phyloP scores from a whole-genome alignment of 2,329 filamentous ascomycete species.

The Penicillium freii region DNA sequence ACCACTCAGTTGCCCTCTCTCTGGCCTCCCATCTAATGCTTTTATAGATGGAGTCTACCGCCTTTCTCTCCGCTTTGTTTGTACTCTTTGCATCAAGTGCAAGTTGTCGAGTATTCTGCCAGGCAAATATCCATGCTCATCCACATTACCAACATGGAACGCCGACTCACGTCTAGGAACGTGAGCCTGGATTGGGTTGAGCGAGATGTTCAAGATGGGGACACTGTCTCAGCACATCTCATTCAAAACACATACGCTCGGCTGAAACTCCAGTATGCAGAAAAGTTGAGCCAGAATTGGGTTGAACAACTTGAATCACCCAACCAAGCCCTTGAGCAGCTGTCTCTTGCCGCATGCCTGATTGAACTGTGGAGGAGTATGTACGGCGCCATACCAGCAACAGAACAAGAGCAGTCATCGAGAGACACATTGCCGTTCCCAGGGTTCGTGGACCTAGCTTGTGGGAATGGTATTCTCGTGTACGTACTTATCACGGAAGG shows the following conservation, averaged over 20 bases:
- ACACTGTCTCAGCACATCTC: slow-evolving; percentile 70
- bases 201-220: slow-evolving; percentile 32
- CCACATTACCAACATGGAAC: background rate
- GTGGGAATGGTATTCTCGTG: slow-evolving; percentile 88
- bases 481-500: slow-evolving; percentile 78
- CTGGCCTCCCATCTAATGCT: background rate
- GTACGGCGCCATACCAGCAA: slow-evolving; percentile 54
- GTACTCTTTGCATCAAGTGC: background rate
- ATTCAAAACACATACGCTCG: slow-evolving; percentile 80
- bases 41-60: background rate
- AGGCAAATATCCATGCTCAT: background rate
- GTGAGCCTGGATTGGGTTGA: slow-evolving; percentile 5
- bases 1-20: background rate
- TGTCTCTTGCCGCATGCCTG: slow-evolving; percentile 85
- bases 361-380: slow-evolving; percentile 88
- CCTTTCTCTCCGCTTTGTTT: background rate
- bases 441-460: slow-evolving; percentile 93
- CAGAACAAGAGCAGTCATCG: slow-evolving; percentile 14
- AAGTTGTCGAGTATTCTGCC: background rate
- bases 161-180: slow-evolving; percentile 2
- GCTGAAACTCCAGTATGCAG: slow-evolving; percentile 77
- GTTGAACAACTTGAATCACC: slow-evolving; percentile 79
- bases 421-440: slow-evolving; percentile 56
- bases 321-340: slow-evolving; percentile 94
- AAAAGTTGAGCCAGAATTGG: slow-evolving; percentile 70